These are phyloP conservation scores for Lasiodiplodia gonubiensis DNA, from an alignment of 2,329 filamentous ascomycete genomes.

Conservation along the genomic window DNA sequence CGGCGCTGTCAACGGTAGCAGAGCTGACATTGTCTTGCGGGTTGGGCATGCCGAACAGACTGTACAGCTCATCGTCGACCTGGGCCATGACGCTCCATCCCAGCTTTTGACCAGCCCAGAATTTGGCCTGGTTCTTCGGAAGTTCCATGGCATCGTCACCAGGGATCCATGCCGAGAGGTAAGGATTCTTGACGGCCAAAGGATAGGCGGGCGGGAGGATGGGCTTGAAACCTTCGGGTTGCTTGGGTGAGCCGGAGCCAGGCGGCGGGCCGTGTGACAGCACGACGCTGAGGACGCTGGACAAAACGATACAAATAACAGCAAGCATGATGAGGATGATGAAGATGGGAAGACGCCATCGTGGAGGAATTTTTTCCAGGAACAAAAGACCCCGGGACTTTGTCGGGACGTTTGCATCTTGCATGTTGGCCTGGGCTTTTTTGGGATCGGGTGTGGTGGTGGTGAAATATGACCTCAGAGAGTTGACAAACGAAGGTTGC, in stretches of 20 bases:
- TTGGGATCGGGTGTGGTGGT: background rate
- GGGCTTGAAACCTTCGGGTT: slow-evolving; percentile 33
- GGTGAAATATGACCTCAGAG: background rate
- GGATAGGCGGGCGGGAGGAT: slow-evolving; percentile 52
- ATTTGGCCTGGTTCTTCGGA: slow-evolving; percentile 47
- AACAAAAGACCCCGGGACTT: background rate
- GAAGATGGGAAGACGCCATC: slow-evolving; percentile 18
- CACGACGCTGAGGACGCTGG: slow-evolving; percentile 22
- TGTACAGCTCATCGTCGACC: slow-evolving; percentile 47
- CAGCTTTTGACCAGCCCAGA: slow-evolving; percentile 51
- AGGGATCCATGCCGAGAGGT: slow-evolving; percentile 52
- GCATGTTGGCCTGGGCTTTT: background rate
- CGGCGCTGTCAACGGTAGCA: slow-evolving; percentile 44
- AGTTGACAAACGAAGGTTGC: background rate
- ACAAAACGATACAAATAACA: slow-evolving; percentile 14
- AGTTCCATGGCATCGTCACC: slow-evolving; percentile 45
- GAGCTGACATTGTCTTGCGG: slow-evolving; percentile 36
- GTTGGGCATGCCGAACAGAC: slow-evolving; percentile 47
- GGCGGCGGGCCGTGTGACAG: background rate
- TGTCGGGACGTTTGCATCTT: too few species aligned
- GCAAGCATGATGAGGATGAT: slow-evolving; percentile 19
- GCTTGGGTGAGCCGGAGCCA: background rate
- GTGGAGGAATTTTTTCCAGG: slow-evolving; percentile 3
- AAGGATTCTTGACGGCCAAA: slow-evolving; percentile 51
- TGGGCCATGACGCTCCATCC: slow-evolving; percentile 51